A percentile compares a stretch with the other conserved stretches of the same genome.
Conservation (phyloP, 768 basidiomycete genomes). For the Scleroderma bovista region DNA sequence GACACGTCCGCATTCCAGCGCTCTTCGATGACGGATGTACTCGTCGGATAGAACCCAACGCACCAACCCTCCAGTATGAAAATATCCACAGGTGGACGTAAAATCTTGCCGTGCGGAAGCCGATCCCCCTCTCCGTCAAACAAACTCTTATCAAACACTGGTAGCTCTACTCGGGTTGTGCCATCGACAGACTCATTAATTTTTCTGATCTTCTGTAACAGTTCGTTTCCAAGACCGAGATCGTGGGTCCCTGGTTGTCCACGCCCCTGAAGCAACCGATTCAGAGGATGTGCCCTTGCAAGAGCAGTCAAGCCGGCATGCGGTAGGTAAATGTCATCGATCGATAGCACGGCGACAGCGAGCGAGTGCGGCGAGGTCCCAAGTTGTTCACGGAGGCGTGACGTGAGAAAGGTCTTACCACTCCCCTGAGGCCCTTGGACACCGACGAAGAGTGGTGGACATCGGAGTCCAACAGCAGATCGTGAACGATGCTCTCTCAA, state of each 20-base stretch:
- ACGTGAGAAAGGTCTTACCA: slow-evolving; percentile 82
- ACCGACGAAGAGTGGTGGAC: slow-evolving; percentile 71
- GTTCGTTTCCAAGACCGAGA: slow-evolving; percentile 50
- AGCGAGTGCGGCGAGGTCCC: slow-evolving; percentile 43
- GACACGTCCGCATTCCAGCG: slow-evolving; percentile 40
- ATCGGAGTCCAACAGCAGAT: slow-evolving; percentile 1
- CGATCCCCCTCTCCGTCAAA: slow-evolving; percentile 84
- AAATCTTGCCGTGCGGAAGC: slow-evolving; percentile 33
- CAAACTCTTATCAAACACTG: slow-evolving; percentile 85
- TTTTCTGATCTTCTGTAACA: slow-evolving; percentile 46
- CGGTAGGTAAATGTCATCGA: slow-evolving; percentile 85
- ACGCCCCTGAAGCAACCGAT: slow-evolving; percentile 71
- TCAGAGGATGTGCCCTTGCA: slow-evolving; percentile 44
- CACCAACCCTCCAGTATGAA: slow-evolving; percentile 97
- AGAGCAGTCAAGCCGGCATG: slow-evolving; percentile 55
- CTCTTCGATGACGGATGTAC: slow-evolving; percentile 41
- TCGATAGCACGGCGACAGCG: slow-evolving; percentile 59
- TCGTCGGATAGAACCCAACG: slow-evolving; percentile 75
- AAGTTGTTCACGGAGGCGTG: slow-evolving; percentile 43
- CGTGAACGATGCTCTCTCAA: slow-evolving; percentile 27
- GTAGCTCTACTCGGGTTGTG: slow-evolving; percentile 43
- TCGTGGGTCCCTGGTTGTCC: slow-evolving; percentile 95
- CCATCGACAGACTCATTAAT: slow-evolving; percentile 25
- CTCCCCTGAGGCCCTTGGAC: slow-evolving; percentile 93
- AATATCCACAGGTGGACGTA: slow-evolving; percentile 60